These are phyloP conservation scores for Glycine soja DNA, from an alignment of 306 rosid genomes.

Conservation along the genomic window DNA sequence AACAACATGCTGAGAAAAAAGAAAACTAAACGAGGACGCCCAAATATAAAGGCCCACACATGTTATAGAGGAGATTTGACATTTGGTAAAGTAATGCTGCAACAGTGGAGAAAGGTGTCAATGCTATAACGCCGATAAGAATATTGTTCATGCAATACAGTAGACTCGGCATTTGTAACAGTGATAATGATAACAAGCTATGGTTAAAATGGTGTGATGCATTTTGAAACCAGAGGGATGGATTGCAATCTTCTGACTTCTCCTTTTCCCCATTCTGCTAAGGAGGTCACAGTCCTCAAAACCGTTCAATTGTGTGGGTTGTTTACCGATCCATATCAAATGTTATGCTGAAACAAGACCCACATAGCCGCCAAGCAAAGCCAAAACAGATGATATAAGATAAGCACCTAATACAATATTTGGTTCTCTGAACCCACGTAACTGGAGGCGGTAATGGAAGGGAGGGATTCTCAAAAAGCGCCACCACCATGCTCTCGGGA, in stretches of 20 bases:
- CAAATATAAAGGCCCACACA: not conserved
- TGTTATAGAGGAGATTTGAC: not conserved
- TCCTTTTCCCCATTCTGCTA: no score
- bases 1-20: not conserved
- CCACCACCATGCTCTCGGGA: slow-evolving; percentile 55
- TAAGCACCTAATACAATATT: slow-evolving; percentile 82
- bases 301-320: not conserved
- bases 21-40: not conserved
- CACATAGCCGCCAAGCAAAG: slow-evolving; percentile 78
- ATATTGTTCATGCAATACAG: not conserved
- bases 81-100: no score
- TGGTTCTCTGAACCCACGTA: slow-evolving; percentile 77
- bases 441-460: slow-evolving; percentile 73
- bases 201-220: no score
- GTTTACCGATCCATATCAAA: not conserved
- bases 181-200: no score
- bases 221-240: not conserved
- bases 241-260: not conserved
- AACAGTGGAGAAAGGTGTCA: not conserved
- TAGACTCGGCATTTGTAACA: no score
- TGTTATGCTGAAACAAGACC: slow-evolving; percentile 84
- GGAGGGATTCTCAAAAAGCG: slow-evolving; percentile 75
- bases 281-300: not conserved
- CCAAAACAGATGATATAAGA: slow-evolving; percentile 72
- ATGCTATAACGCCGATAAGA: no score